Evolutionary conservation across 768 basidiomycete genomes (phyloP).

Genomic region (Lactarius psammicola): DNA sequence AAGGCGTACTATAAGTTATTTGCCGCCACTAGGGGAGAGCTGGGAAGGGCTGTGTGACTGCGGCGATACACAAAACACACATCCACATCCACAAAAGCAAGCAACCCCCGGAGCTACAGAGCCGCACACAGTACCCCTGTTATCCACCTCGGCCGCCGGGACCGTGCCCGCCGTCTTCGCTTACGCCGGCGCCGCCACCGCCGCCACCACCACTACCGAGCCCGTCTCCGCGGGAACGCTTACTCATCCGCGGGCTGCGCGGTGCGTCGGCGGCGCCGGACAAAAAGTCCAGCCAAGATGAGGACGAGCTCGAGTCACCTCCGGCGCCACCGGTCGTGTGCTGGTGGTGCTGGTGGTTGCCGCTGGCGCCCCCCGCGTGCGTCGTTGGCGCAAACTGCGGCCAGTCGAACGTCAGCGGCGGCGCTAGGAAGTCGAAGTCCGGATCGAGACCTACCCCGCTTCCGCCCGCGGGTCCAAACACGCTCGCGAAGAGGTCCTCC

Average conservation of each 20-base stretch:
- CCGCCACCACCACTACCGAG: background rate
- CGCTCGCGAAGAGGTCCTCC: slow-evolving; percentile 29
- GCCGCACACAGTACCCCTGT: background rate
- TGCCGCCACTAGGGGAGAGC: background rate
- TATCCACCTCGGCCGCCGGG: slow-evolving; percentile 9
- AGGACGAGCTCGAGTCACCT: slow-evolving; percentile 10
- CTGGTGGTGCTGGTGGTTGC: background rate
- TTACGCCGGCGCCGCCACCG: background rate
- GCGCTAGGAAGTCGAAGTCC: slow-evolving; percentile 25
- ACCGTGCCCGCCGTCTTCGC: slow-evolving; percentile 14
- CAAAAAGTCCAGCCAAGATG: slow-evolving; percentile 28
- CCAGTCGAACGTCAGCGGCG: slow-evolving; percentile 32
- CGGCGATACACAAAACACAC: background rate
- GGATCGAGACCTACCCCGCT: slow-evolving; percentile 28
- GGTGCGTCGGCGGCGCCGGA: slow-evolving; percentile 21
- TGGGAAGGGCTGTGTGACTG: too few species aligned
- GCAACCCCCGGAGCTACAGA: background rate
- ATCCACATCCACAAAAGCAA: background rate
- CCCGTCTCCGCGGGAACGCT: slow-evolving; percentile 25
- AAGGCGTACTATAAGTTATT: background rate
- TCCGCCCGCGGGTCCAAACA: slow-evolving; percentile 28
- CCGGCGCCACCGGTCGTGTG: background rate
- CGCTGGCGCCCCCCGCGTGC: slow-evolving; percentile 14
- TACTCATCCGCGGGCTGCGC: slow-evolving; percentile 18
- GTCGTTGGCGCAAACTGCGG: slow-evolving; percentile 28